These are phyloP conservation scores for Penicillium sp. DNA, from an alignment of 2,329 filamentous ascomycete genomes.

Conservation along the genomic window DNA sequence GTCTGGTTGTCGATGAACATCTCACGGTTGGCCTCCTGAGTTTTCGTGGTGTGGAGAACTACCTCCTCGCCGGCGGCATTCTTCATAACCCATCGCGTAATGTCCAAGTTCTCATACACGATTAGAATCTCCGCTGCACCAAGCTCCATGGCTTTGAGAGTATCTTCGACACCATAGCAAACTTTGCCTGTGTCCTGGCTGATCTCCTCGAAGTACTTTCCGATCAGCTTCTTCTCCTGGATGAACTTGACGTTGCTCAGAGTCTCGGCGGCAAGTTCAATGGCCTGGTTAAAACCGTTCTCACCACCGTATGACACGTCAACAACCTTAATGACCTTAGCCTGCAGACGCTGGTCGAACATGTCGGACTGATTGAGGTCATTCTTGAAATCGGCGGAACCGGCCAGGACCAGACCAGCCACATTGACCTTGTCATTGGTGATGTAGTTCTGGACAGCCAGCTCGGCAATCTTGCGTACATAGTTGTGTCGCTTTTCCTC, in stretches of 20 bases:
- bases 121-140: conserved; percentile 93
- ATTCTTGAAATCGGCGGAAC: conserved; percentile 99
- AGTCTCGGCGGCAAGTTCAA: conserved; percentile 91
- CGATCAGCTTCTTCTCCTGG: conserved; percentile 99
- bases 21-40: conserved; percentile 74
- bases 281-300: conserved; percentile 99
- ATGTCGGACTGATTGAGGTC: conserved; percentile 96
- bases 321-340: conserved; percentile 98
- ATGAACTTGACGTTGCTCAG: conserved; percentile 99
- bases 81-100: conserved; percentile 89
- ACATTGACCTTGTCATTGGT: conserved; percentile 98
- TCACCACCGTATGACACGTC: conserved; percentile 98
- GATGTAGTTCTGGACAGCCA: conserved; percentile 98
- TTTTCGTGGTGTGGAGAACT: conserved; percentile 83
- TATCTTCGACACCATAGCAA: conserved; percentile 98
- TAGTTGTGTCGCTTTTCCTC: conserved; percentile 99
- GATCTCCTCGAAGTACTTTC: conserved; percentile 98
- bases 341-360: conserved; percentile 86
- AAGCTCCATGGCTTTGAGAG: conserved; percentile 90
- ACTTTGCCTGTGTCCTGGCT: conserved; percentile 95
- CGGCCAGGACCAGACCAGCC: conserved; percentile 88
- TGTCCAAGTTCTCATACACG: conserved; percentile 94
- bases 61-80: conserved; percentile 68
- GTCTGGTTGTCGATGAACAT: conserved; percentile 94
- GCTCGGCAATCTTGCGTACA: conserved; percentile 95